Evolutionary conservation across 176 grass and related monocot species (phyloP).

Genomic region (Cenchrus purpureus): DNA sequence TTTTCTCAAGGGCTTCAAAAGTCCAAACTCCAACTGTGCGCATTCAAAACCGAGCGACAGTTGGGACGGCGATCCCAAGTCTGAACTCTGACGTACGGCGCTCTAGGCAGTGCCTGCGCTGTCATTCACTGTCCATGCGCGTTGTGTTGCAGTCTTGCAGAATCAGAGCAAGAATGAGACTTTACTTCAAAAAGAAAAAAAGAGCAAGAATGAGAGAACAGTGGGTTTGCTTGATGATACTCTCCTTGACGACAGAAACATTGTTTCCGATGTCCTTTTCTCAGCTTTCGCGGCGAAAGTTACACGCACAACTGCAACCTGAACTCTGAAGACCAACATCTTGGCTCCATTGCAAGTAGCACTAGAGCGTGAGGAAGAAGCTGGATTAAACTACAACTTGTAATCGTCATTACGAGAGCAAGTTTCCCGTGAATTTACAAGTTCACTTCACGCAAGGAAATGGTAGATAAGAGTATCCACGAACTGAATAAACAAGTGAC

Average conservation of each 20-base stretch:
- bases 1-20: constrained; percentile 29
- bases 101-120: background rate
- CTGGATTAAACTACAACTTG: background rate
- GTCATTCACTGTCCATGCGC: constrained; percentile 16
- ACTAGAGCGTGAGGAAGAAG: background rate
- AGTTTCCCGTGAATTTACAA: constrained; percentile 11
- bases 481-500: background rate
- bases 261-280: background rate
- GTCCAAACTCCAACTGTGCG: constrained; percentile 3
- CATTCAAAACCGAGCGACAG: background rate
- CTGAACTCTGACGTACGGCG: background rate
- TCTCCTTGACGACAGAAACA: constrained; percentile 16
- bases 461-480: background rate
- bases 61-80: background rate
- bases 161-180: background rate
- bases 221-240: background rate
- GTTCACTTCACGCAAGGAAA: background rate
- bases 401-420: background rate
- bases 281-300: constrained; percentile 45
- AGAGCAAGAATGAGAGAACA: background rate
- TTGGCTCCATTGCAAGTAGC: background rate
- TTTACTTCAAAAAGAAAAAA: too few relatives aligned
- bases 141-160: background rate
- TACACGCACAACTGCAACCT: background rate
- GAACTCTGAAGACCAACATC: constrained; percentile 29